Base-by-base conservation (phyloP, 192 early-diverging fungal species). In the Paraglomus occultum region DNA sequence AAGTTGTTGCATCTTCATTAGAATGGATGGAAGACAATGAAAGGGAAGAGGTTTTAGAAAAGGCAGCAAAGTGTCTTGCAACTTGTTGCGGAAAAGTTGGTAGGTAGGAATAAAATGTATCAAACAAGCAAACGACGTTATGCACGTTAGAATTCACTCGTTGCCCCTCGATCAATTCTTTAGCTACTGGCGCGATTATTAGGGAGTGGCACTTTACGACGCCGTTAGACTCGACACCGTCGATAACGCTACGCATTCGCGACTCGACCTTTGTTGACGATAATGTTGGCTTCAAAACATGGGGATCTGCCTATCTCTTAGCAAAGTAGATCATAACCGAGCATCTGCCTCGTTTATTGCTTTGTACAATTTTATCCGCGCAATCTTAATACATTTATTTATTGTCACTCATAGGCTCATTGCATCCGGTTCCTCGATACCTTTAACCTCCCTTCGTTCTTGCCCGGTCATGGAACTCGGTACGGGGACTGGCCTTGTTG, bases 241-340 rank as follows among this genome's bases (percentile, higher is more conserved):
- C 31, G 31, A 31, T 31, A 31, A 31, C 31, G 1, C 31, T 31
- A 31, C 31, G 31, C 31, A 38, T 79, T 46, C 77, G 76, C 57
- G 77, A 79, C 46, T 74, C 77, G 10, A 72, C 66, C 40, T 75
- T 67, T 50, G 53, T 79, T 45, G 77, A 68, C 6, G 72, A 79
- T 50, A 74, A 79, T 59, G 31, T 79, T 70, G 77, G 77, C 31
- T 79, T 79, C 55, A 79, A 79, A 48, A 79, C 77, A 10, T 79
- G 77, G 77, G 77, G 77, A 44, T 70, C 77, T 6, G 77, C 77
- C 1, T 74, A 74, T 6, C 46, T 79, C 15, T 61, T 79, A 46
- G 77, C 74, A 38, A 79, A 72, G 77, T 79, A 73, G 31, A 31
- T 31, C 31, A 31, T 3, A 31, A 1, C 31, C 31, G 3, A 75